phyloP scores from a whole-genome alignment of 371 early-diverging fungal species.

The Chytridium lagenaria region DNA sequence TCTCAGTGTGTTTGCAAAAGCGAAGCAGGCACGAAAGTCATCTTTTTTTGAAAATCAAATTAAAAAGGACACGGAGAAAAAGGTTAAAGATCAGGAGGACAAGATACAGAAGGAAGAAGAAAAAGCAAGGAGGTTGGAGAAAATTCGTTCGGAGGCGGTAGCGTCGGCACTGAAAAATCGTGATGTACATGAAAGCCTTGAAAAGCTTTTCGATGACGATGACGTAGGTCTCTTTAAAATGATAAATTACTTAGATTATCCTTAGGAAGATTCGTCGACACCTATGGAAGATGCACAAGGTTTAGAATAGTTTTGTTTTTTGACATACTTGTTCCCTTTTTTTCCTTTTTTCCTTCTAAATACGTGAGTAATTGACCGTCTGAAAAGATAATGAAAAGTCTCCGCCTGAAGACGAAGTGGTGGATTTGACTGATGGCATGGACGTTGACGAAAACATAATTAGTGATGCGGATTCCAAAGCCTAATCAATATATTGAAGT shows the following conservation, averaged over 20 bases:
- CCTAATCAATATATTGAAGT: too few relatives aligned
- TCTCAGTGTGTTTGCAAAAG: not conserved
- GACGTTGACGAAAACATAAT: too few relatives aligned
- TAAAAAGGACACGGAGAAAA: constrained; percentile 26
- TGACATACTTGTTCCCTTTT: too few relatives aligned
- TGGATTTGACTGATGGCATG: too few relatives aligned
- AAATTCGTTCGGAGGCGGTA: constrained; percentile 16
- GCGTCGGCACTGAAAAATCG: constrained; percentile 8
- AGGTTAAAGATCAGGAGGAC: constrained; percentile 4
- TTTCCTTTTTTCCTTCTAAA: too few relatives aligned
- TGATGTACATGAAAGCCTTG: constrained; percentile 15
- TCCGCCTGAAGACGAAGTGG: too few relatives aligned
- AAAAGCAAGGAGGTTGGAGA: constrained; percentile 16
- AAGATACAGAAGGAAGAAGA: constrained; percentile 19
- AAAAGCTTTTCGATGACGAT: constrained; percentile 31
- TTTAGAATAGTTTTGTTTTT: too few relatives aligned
- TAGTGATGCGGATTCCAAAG: too few relatives aligned
- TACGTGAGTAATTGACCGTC: too few relatives aligned
- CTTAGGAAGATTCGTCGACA: not conserved
- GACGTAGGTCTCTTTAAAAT: constrained; percentile 4
- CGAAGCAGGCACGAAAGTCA: not conserved
- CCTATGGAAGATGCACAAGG: constrained; percentile 12
- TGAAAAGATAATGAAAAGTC: too few relatives aligned
- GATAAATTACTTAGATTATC: not conserved
- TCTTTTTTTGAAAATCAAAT: constrained; percentile 35